Conservation (phyloP, 2,329 filamentous ascomycete genomes). For the Fusarium euwallaceae region DNA sequence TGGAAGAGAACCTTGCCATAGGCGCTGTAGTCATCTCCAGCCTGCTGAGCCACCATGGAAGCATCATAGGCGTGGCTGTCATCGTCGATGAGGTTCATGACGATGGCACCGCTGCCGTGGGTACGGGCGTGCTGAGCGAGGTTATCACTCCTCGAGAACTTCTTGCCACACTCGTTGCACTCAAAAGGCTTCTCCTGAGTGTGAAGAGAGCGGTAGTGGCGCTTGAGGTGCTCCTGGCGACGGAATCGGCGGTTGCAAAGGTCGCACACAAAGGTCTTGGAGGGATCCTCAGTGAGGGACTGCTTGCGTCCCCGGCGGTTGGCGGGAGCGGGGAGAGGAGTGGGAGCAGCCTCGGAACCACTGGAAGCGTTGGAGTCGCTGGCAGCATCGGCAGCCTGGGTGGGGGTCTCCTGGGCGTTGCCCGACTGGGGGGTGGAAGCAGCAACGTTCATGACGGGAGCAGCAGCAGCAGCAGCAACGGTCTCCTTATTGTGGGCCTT, state of each 20-base stretch:
- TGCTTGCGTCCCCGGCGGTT: conserved; percentile 98
- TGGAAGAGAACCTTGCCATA: conserved; percentile 87
- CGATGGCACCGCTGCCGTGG: conserved; percentile 88
- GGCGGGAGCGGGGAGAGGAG: conserved; percentile 67
- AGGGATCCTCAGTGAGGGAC: conserved; percentile 95
- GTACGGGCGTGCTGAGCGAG: conserved; percentile 95
- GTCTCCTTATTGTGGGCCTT: conserved; percentile 63
- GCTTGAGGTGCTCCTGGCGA: conserved; percentile 97
- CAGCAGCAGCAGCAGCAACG: conserved; percentile 44
- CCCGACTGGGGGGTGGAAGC: conserved; percentile 52
- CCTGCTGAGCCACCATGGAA: conserved; percentile 58
- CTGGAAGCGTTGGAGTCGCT: conserved; percentile 56
- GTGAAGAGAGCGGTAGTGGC: conserved; percentile 97
- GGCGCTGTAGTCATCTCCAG: conserved; percentile 73
- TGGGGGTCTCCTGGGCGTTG: conserved; percentile 53
- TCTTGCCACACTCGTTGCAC: conserved; percentile 98
- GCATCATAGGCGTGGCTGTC: conserved; percentile 62
- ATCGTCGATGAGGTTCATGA: conserved; percentile 88
- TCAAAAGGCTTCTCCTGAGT: conserved; percentile 99
- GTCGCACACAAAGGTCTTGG: conserved; percentile 97
- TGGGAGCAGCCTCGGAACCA: conserved; percentile 61
- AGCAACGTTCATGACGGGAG: conserved; percentile 59
- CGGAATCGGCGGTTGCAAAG: conserved; percentile 97
- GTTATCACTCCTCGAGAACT: conserved; percentile 98
- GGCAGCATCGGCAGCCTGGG: conserved; percentile 53